Evolutionary conservation across 805 yeast genomes (phyloP).

Genomic region (Suhomyces vadensis): DNA sequence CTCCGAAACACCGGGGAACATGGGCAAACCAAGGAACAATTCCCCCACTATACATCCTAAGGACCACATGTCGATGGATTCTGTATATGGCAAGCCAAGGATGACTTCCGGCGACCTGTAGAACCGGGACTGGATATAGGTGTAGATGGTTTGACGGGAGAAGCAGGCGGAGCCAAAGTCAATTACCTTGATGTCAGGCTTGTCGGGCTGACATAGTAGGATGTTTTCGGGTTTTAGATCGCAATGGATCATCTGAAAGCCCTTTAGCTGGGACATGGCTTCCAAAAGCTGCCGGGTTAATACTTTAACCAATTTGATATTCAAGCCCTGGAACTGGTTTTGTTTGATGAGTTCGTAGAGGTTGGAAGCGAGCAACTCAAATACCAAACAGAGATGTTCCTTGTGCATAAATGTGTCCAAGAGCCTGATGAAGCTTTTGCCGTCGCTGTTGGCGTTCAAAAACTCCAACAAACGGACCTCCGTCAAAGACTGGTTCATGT

Average conservation of each 20-base stretch:
- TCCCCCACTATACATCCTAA: conserved; percentile 92
- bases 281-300: conserved; percentile 82
- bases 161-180: conserved; percentile 97
- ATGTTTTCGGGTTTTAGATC: conserved; percentile 97
- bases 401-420: conserved; percentile 90
- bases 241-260: conserved; percentile 86
- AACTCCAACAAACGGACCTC: conserved; percentile 87
- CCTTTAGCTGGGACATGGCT: conserved; percentile 76
- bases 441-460: conserved; percentile 63
- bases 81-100: conserved; percentile 86
- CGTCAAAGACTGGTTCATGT: conserved; percentile 84
- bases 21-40: conserved; percentile 84
- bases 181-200: conserved; percentile 85
- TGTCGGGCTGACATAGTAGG: conserved; percentile 72
- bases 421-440: conserved; percentile 73
- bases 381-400: conserved; percentile 89
- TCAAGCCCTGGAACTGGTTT: conserved; percentile 89
- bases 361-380: conserved; percentile 85
- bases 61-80: conserved; percentile 97
- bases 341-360: conserved; percentile 88
- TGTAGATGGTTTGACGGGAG: conserved; percentile 83
- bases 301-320: conserved; percentile 72
- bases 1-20: conserved; percentile 94
- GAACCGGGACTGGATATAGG: conserved; percentile 90
- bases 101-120: conserved; percentile 95